Base-by-base conservation (phyloP, 1,139 yeast genomes). In the Candida albicans region DNA sequence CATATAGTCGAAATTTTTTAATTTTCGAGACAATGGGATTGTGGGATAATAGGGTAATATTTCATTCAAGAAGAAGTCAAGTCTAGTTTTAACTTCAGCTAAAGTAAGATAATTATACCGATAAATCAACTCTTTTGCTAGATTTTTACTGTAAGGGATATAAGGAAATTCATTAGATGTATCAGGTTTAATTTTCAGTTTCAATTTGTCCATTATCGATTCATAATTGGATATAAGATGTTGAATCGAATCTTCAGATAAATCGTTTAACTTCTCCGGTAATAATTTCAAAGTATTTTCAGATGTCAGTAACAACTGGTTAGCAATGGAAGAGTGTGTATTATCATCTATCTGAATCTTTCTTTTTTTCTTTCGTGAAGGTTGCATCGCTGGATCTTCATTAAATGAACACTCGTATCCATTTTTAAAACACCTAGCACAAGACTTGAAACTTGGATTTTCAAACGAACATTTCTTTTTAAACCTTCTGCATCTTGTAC, bases 401-500 rank as follows among this genome's bases (percentile, higher is more conserved):
- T 76, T 73, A 52, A 67, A 64, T 3, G 80, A 73, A 52, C 84
- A 79, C 39, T 62, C 63, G 9, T 75, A 65, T 1, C 69, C 68
- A 2, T 76, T 67, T 31, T 68, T 62, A 43, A 59, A 65, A 53
- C 84, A 79, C 43, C 82, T 54, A 29, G 65, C 65, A 56, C 84
- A 79, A 11, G 77, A 56, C 30, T 57, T 57, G 47, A 61, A 67
- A 9, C 57, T 53, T 1, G 81, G 82, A 47, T 71, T 72, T 27
- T 74, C 77, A 55, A 73, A 79, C 5, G 71, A 70, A 55, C 85
- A 80, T 49, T 78, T 69, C 70, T 77, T 75, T 53, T 79, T 80
- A 28, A 78, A 63, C 36, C 83, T 56, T 47, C 79, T 77, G 51
- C 85, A 79, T 44, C 84, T 58, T 6, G 82, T 82, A 59, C 85